Conservation (phyloP, 2,329 filamentous ascomycete species). For the Xylariales sp. region DNA sequence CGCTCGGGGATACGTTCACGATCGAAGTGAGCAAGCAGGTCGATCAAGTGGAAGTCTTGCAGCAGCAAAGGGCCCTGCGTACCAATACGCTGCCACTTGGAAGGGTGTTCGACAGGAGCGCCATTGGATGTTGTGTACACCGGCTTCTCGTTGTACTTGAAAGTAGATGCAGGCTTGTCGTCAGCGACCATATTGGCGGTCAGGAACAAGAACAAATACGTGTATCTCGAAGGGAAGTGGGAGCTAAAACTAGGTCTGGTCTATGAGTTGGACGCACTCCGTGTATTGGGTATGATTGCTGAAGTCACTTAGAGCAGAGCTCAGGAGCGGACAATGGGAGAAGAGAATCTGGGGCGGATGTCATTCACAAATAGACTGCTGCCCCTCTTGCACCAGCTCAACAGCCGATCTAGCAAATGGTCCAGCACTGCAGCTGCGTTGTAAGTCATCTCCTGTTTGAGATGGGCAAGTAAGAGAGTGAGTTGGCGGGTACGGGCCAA, state of each 20-base stretch:
- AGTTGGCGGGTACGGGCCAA: too few species aligned
- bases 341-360: too few species aligned
- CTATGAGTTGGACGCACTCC: too few species aligned
- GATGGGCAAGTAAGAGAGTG: too few species aligned
- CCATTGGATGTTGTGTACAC: conserved; percentile 58
- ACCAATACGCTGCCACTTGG: conserved; percentile 47
- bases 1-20: conserved; percentile 47
- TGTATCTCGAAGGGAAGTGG: background rate
- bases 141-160: conserved; percentile 53
- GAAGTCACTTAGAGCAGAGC: too few species aligned
- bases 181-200: conserved; percentile 35
- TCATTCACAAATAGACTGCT: too few species aligned
- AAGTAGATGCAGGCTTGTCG: conserved; percentile 39
- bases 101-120: conserved; percentile 48
- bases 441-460: too few species aligned
- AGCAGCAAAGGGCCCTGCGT: conserved; percentile 54
- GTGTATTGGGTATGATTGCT: too few species aligned
- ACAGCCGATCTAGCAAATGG: too few species aligned
- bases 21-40: conserved; percentile 52
- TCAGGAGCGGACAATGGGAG: too few species aligned
- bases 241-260: background rate
- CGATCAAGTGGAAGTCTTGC: conserved; percentile 62
- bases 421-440: too few species aligned
- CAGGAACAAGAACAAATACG: background rate
- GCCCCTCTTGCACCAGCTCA: too few species aligned